Evolutionary conservation across 805 yeast species (phyloP).

Genomic region (Dipodascopsis uninucleata): DNA sequence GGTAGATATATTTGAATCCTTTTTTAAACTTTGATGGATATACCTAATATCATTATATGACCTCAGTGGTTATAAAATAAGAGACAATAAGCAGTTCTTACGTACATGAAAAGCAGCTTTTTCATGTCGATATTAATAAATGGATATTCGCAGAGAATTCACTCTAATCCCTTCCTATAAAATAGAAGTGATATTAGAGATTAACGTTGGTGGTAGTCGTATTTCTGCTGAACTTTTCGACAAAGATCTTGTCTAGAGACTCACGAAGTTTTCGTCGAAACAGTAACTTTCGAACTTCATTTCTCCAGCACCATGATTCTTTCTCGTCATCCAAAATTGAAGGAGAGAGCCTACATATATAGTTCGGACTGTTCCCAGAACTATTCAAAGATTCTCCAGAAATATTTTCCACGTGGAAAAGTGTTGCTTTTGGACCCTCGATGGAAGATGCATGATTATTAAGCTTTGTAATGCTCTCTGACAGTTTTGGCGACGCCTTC

Average conservation of each 20-base stretch:
- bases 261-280: constrained; percentile 20
- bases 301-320: constrained; percentile 21
- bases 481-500: not conserved
- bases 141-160: too few species aligned
- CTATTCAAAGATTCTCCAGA: too few species aligned
- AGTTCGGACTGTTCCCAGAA: too few species aligned
- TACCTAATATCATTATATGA: too few species aligned
- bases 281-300: constrained; percentile 24
- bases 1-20: too few species aligned
- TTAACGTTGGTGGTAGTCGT: not conserved
- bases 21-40: too few species aligned
- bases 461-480: not conserved
- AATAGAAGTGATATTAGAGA: too few species aligned
- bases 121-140: too few species aligned
- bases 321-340: constrained; percentile 4
- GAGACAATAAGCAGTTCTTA: too few species aligned
- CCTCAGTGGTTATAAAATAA: too few species aligned
- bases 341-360: not conserved
- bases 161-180: too few species aligned
- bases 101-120: too few species aligned
- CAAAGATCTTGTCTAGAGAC: constrained; percentile 8
- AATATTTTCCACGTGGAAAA: constrained; percentile 5
- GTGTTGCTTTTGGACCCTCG: not conserved
- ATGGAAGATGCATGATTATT: not conserved
- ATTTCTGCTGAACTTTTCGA: constrained; percentile 1